Percentiles rank a stretch among this genome's conserved stretches.
phyloP scores from a whole-genome alignment of 1,284 basidiomycete genomes.

The Ceratobasidium sp. region DNA sequence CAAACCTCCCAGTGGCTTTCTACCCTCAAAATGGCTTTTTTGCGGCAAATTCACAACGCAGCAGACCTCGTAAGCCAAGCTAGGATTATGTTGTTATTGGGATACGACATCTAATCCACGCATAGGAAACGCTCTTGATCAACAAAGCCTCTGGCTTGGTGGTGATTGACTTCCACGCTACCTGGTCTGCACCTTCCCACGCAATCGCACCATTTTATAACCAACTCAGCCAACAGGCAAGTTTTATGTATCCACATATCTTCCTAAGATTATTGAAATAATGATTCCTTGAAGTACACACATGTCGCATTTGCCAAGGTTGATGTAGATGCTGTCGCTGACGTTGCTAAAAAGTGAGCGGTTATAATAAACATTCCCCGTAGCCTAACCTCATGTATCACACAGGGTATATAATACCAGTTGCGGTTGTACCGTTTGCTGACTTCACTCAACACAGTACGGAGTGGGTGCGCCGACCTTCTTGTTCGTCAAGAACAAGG shows the following conservation, averaged over 20 bases:
- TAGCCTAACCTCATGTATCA: not conserved
- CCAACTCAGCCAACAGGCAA: slow-evolving; percentile 48
- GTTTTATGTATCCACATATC: not conserved
- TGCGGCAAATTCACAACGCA: slow-evolving; percentile 23
- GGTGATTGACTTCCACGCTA: slow-evolving; percentile 53
- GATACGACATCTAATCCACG: not conserved
- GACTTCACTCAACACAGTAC: slow-evolving; percentile 1
- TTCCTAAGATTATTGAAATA: not conserved
- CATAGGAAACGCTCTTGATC: slow-evolving; percentile 33
- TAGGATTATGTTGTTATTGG: too few species aligned
- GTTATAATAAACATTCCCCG: not conserved
- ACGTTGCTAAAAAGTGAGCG: slow-evolving; percentile 52
- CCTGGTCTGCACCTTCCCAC: slow-evolving; percentile 53
- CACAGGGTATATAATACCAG: slow-evolving; percentile 3
- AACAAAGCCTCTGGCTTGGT: slow-evolving; percentile 48
- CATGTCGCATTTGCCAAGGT: slow-evolving; percentile 54
- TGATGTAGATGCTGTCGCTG: slow-evolving; percentile 53
- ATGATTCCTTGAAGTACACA: slow-evolving; percentile 43
- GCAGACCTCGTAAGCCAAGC: slow-evolving; percentile 18
- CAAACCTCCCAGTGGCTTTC: not conserved
- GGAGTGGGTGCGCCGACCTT: slow-evolving; percentile 54
- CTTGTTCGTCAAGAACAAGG: slow-evolving; percentile 54
- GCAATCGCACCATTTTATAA: slow-evolving; percentile 50
- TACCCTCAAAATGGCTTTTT: slow-evolving; percentile 23
- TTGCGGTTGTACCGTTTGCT: not conserved